phyloP scores from a whole-genome alignment of 192 early-diverging fungal genomes.

The Linnemannia exigua region DNA sequence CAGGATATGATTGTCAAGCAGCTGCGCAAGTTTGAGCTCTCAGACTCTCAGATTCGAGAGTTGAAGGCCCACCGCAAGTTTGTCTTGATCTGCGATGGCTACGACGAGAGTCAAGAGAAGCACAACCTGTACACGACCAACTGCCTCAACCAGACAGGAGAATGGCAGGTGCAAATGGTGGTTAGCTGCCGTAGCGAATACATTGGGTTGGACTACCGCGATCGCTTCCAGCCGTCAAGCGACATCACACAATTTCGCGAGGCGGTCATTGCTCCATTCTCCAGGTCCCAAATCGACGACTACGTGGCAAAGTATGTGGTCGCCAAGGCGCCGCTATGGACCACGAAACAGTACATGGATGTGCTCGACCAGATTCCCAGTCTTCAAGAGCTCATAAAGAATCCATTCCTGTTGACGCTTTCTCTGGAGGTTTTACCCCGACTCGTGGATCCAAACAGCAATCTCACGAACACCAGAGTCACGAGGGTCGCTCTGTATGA shows the following conservation, averaged over 20 bases:
- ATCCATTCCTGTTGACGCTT: conserved; percentile 32
- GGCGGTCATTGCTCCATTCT: conserved; percentile 37
- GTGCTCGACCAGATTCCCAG: conserved; percentile 25
- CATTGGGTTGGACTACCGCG: conserved; percentile 25
- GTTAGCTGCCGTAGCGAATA: conserved; percentile 39
- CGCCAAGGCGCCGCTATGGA: conserved; percentile 26
- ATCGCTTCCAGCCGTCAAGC: conserved; percentile 27
- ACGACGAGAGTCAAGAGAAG: conserved; percentile 34
- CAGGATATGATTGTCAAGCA: conserved; percentile 30
- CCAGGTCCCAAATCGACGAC: conserved; percentile 14
- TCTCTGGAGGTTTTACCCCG: conserved; percentile 25
- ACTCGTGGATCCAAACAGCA: conserved; percentile 12
- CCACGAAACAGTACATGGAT: conserved; percentile 2
- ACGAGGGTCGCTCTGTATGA: conserved; percentile 23
- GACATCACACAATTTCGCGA: conserved; percentile 20
- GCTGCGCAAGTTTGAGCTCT: conserved; percentile 14
- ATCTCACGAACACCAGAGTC: conserved; percentile 11
- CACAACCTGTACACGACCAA: conserved; percentile 29
- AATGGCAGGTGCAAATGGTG: conserved; percentile 30
- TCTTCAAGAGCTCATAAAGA: conserved; percentile 30
- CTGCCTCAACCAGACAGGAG: conserved; percentile 18
- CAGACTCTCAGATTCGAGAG: conserved; percentile 29
- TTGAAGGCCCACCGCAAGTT: conserved; percentile 24
- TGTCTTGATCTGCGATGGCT: conserved; percentile 36
- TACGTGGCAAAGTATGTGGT: conserved; percentile 25